Percentiles rank a stretch among this genome's conserved stretches.
These are phyloP conservation scores for Blastocystis sp. DNA, from an alignment of 352 stramenopile genomes.

Conservation along the genomic window DNA sequence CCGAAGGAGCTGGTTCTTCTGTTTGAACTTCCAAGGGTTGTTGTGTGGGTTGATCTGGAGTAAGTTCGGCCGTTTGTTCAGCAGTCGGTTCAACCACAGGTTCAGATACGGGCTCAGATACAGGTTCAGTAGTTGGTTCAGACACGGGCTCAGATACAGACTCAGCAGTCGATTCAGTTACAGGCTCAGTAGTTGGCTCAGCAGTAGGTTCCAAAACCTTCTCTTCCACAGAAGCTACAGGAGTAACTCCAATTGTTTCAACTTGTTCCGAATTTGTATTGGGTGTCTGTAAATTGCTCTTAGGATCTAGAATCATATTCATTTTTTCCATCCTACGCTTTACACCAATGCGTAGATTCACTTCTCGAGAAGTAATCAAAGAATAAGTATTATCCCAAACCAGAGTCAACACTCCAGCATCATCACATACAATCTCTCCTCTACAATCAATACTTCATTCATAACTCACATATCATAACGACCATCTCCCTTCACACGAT, in stretches of 20 bases:
- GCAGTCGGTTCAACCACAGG: neutral
- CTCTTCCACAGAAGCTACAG: neutral
- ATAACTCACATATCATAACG: neutral
- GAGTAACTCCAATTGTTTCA: too few species aligned
- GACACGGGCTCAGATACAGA: neutral
- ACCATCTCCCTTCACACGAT: slow-evolving; percentile 5
- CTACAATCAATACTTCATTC: neutral
- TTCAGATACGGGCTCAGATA: neutral
- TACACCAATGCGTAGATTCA: neutral
- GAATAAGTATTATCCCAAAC: slow-evolving; percentile 25
- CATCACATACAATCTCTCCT: neutral
- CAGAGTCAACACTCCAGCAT: neutral
- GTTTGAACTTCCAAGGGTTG: neutral
- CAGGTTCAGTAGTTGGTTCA: neutral
- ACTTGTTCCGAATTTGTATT: neutral
- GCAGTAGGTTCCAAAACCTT: neutral
- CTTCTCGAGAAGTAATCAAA: neutral
- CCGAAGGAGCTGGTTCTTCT: neutral
- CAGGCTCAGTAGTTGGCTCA: neutral
- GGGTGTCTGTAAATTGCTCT: too few species aligned
- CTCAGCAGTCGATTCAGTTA: neutral
- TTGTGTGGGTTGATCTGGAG: neutral
- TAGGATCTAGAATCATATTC: neutral
- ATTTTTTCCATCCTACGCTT: neutral
- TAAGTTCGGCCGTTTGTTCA: neutral